These are phyloP conservation scores for Thalassiosira exigua DNA, from an alignment of 352 stramenopile species.

Conservation along the genomic window DNA sequence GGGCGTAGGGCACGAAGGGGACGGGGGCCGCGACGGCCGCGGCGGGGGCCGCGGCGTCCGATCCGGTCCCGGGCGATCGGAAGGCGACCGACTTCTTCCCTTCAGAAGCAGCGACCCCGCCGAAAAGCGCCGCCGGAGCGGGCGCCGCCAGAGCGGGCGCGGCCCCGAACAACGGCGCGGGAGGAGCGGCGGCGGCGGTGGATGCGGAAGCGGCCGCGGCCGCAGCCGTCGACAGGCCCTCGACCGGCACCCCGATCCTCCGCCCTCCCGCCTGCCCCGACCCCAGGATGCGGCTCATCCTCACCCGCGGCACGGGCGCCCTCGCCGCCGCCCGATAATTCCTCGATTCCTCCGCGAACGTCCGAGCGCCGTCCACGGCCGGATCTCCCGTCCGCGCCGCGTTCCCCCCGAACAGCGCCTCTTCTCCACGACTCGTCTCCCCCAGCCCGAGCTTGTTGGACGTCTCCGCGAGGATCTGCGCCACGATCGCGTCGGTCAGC, in stretches of 20 bases:
- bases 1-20: conserved; percentile 22
- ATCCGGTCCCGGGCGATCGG: neutral
- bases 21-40: neutral
- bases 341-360: conserved; percentile 29
- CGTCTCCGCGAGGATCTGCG: conserved; percentile 29
- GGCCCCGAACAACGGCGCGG: neutral
- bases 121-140: neutral
- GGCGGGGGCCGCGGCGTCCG: neutral
- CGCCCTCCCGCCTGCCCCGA: conserved; percentile 40
- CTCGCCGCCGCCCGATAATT: conserved; percentile 1
- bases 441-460: conserved; percentile 16
- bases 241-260: conserved; percentile 1
- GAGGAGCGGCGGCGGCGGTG: neutral
- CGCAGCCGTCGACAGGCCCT: neutral
- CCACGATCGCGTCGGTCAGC: conserved; percentile 30
- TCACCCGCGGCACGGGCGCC: conserved; percentile 23
- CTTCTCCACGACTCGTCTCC: neutral
- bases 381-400: neutral
- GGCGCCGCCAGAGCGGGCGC: neutral
- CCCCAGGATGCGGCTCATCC: conserved; percentile 50
- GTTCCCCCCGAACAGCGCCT: conserved; percentile 2
- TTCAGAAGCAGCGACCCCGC: neutral
- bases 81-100: conserved; percentile 23
- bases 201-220: neutral
- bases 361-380: neutral